Evolutionary conservation across 108 stramenopile genomes (phyloP), one percentile per base, ranked within the genome.

Genomic region (Nitzschia putrida): DNA sequence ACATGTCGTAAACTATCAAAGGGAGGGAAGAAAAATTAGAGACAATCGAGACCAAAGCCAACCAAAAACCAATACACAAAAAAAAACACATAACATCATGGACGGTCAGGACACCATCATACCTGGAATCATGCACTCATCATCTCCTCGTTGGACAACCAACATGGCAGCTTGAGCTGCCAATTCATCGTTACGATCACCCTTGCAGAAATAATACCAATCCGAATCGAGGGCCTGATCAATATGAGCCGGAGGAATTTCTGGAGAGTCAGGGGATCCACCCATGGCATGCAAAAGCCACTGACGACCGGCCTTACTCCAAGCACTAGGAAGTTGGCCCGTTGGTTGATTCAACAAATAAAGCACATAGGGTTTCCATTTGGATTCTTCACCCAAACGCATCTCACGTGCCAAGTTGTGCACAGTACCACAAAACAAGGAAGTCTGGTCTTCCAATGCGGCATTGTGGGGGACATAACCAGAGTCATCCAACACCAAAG

Each of bases 91-190:
- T n/a, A n/a, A n/a, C n/a, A n/a, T n/a, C n/a, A n/a, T n/a, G n/a
- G n/a, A n/a, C n/a, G n/a, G n/a, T n/a, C n/a, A n/a, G n/a, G n/a
- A n/a, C n/a, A n/a, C n/a, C n/a, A n/a, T n/a, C n/a, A 16, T 59
- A 59, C 58, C 20, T n/a, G 88, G 88, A 76, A 91, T 78, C 83
- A 93, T 75, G 50, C 81, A 57, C 24, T 77, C 73, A 60, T 86
- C 88, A 78, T 88, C 88, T 0, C 71, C 78, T 41, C 87, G 61
- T 23, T 83, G 73, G n/a, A 83, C 64, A 8, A 86, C 76, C 14
- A 78, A 7, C 54, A 77, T 58, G 34, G 68, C 61, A 23, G 65
- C 72, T 8, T 77, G 58, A 11, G 60, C 53, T 6, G 44, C 55
- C 49, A 69, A 4, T 4, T 26, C 40, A 45, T 76, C 75, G 7